phyloP scores from a whole-genome alignment of 495 filamentous ascomycete species.

The Penicillium mononematosum region DNA sequence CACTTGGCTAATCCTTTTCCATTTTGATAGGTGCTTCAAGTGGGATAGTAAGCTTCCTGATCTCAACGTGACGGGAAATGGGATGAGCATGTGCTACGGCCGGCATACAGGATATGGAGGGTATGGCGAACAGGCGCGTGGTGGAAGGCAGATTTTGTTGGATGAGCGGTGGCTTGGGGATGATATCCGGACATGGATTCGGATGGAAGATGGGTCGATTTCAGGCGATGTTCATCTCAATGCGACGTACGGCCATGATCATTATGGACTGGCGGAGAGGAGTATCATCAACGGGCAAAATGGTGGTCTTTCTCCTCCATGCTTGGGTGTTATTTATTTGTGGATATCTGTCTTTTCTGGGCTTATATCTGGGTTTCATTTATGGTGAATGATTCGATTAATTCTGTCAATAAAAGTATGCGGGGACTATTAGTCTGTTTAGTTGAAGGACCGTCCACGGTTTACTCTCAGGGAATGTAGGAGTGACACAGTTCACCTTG shows the following conservation, averaged over 20 bases:
- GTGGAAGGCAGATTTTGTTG: slow-evolving; percentile 35
- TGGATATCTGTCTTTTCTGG: slow-evolving; percentile 1
- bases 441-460: neutral
- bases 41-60: slow-evolving; percentile 29
- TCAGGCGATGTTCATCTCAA: slow-evolving; percentile 23
- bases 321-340: neutral
- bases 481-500: neutral
- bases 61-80: slow-evolving; percentile 36
- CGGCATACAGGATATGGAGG: slow-evolving; percentile 68
- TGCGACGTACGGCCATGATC: slow-evolving; percentile 21
- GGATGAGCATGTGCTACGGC: slow-evolving; percentile 59
- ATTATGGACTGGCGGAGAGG: slow-evolving; percentile 5
- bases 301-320: neutral
- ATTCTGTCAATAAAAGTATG: neutral
- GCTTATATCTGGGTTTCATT: neutral
- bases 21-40: slow-evolving; percentile 28
- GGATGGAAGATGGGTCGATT: slow-evolving; percentile 18
- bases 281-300: neutral
- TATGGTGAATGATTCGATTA: neutral
- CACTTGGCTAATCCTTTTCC: neutral
- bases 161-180: slow-evolving; percentile 7
- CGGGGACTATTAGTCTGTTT: neutral
- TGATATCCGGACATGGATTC: slow-evolving; percentile 20
- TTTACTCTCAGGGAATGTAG: neutral
- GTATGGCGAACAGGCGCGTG: slow-evolving; percentile 64